These are phyloP conservation scores for Gaeumannomyces tritici DNA, from an alignment of 2,329 filamentous ascomycete species.

Conservation along the genomic window DNA sequence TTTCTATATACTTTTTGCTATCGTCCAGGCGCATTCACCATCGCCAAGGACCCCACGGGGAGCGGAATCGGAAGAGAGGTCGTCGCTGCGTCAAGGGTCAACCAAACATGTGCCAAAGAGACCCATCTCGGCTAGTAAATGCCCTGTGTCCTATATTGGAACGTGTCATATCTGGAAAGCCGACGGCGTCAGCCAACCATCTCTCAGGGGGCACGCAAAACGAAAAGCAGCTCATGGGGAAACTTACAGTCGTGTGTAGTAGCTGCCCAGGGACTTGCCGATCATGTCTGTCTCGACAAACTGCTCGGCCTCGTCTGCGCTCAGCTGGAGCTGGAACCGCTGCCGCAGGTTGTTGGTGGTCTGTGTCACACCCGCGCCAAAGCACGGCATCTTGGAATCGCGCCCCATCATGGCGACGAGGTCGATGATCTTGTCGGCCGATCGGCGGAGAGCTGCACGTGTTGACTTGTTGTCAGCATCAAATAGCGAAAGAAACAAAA, in stretches of 20 bases:
- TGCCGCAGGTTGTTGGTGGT: constrained; percentile 61
- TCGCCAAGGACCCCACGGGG: background rate
- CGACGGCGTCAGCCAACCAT: constrained; percentile 7
- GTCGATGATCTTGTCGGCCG: constrained; percentile 73
- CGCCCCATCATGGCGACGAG: constrained; percentile 77
- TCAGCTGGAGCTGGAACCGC: constrained; percentile 73
- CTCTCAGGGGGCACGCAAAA: background rate
- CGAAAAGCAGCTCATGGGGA: too few relatives aligned
- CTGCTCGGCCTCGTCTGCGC: constrained; percentile 69
- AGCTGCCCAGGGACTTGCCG: constrained; percentile 73
- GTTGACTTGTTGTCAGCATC: constrained; percentile 4
- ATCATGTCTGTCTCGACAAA: constrained; percentile 76
- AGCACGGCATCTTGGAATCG: constrained; percentile 79
- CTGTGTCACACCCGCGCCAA: constrained; percentile 61
- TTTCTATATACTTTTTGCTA: background rate
- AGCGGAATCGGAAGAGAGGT: background rate
- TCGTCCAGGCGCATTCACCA: background rate
- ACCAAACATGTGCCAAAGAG: background rate
- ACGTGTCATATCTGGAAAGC: constrained; percentile 61
- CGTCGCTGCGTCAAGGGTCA: background rate
- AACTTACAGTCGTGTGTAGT: constrained; percentile 74
- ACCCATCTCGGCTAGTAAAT: constrained; percentile 56
- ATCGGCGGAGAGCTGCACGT: constrained; percentile 53
- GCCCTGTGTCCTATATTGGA: constrained; percentile 80
- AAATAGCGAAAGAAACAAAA: background rate